Base-by-base conservation (phyloP, 192 early-diverging fungal species). In the Coemansia sp. region DNA sequence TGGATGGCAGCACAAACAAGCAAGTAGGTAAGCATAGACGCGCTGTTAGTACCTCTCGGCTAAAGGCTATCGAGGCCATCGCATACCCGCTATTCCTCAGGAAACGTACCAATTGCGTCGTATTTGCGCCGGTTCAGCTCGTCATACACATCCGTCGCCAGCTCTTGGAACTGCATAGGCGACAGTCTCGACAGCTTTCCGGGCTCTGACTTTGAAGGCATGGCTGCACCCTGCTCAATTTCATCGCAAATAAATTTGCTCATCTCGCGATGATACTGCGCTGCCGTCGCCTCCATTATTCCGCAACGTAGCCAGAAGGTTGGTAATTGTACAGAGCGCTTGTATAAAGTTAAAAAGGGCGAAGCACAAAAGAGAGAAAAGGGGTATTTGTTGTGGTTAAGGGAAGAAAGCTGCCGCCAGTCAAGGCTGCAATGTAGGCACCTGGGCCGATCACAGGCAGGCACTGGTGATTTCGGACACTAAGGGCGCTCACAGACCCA, bases 61-160 rank as follows among this genome's bases (percentile, higher is more conserved):
- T 18, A 3, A 36, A 34, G 6, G 48, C 4, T 4, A n/a, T 0
- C 23, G 5, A 9, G 0, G 48, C 34, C n/a, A 13, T 35, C 39
- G 31, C 16, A 33, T 37, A 66, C 11, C 11, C 18, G n/a, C 31
- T 16, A 13, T 45, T 43, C 18, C 39, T 8, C 24, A 46, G 11
- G 45, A 16, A 62, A 24, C 59, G 24, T 62, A 66, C 64, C 61
- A 31, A 64, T 42, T 14, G 60, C 69, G 20, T 62, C 68, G 34
- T 70, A 59, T 42, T 39, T 73, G 18, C 96, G 62, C 53, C 96
- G 78, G 39, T 85, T 87, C 72, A 96, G 85, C 72, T 99, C 96
- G 78, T 99, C 96, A 77, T 91, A 95, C 9, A 99, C 95, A 79
- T 99, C 95, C 2, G 91, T 95, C 31, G 91, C 86, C n/a, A 99